Evolutionary conservation across 176 grass and related monocot species (phyloP), one percentile per base, ranked within the genome.

Genomic region (Musa beccarii): DNA sequence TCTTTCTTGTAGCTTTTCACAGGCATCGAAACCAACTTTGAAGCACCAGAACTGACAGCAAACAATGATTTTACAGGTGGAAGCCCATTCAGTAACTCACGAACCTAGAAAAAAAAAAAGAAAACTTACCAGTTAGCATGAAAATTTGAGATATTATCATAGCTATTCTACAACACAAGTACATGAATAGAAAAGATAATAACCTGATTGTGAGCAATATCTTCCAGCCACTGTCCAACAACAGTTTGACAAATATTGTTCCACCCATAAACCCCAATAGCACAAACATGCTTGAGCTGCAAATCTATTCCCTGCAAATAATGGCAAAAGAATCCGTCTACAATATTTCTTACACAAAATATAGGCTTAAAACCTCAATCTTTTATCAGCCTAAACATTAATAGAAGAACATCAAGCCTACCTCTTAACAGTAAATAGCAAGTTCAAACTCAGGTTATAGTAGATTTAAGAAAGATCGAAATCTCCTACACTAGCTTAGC

Each of bases 191-290:
- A 53, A 82, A 53, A 68, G 74, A 22, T 50, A 13, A 77, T 10
- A 66, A 99, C 95, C 95, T 99, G 95, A 74, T 99, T 94, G 69
- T 94, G 89, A 64, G 95, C 93, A 84, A 99, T 94, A 66, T 99
- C 95, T 79, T 99, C 95, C 78, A 99, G 83, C 95, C 90, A 99
- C 53, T 91, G 90, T 0, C 82, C 88, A 79, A 87, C 75, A 82
- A 99, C 81, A 76, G 84, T 89, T 81, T 94, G 90, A 74, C 84
- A 91, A 78, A 99, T 87, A 71, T 79, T 99, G 59, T 86, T 90
- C 88, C 88, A 99, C 53, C 95, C 95, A 63, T 94, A 99, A 87
- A 99, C 79, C 51, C 95, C 95, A 89, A 87, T 78, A 76, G 86
- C 90, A 83, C 90, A 91, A 78, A 99, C 95, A 84, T 87, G 81